Evolutionary conservation across 306 rosid species (phyloP).

Genomic region (Echinosophora koreensis): DNA sequence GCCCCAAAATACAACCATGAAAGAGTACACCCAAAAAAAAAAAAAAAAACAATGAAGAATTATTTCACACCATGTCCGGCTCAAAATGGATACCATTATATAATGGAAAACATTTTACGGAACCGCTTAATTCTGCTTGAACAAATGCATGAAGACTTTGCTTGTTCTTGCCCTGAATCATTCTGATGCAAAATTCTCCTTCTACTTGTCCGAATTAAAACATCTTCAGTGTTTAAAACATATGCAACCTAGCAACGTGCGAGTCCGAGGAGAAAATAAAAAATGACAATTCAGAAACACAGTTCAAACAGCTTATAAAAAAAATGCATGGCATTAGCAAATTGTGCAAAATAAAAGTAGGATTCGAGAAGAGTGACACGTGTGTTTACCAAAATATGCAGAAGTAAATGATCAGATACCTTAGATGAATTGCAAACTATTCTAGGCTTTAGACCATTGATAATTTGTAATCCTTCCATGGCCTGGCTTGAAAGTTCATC

Average conservation of each 20-base stretch:
- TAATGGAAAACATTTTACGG: slow-evolving; percentile 63
- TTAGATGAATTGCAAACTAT: slow-evolving; percentile 92
- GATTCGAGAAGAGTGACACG: slow-evolving; percentile 5
- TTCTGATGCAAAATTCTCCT: slow-evolving; percentile 54
- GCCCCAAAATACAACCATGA: too few relatives aligned
- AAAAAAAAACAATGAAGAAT: too few relatives aligned
- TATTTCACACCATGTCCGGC: too few relatives aligned
- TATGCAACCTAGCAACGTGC: slow-evolving; percentile 70
- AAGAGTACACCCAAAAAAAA: too few relatives aligned
- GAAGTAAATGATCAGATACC: slow-evolving; percentile 53
- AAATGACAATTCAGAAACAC: slow-evolving; percentile 39
- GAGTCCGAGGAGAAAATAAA: slow-evolving; percentile 30
- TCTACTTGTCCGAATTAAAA: slow-evolving; percentile 70
- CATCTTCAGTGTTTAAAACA: slow-evolving; percentile 95
- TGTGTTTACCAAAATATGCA: not conserved
- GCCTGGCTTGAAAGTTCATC: slow-evolving; percentile 82
- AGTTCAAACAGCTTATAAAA: not conserved
- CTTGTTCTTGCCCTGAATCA: slow-evolving; percentile 56
- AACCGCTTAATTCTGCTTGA: slow-evolving; percentile 71
- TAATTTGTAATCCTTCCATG: slow-evolving; percentile 77
- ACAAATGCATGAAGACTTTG: slow-evolving; percentile 56
- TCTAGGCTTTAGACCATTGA: slow-evolving; percentile 96
- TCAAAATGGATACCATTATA: slow-evolving; percentile 49
- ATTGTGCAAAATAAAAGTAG: slow-evolving; percentile 29
- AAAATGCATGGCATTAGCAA: slow-evolving; percentile 22